These are phyloP conservation scores for Trametes hirsuta DNA, from an alignment of 1,284 basidiomycete species.

Conservation along the genomic window DNA sequence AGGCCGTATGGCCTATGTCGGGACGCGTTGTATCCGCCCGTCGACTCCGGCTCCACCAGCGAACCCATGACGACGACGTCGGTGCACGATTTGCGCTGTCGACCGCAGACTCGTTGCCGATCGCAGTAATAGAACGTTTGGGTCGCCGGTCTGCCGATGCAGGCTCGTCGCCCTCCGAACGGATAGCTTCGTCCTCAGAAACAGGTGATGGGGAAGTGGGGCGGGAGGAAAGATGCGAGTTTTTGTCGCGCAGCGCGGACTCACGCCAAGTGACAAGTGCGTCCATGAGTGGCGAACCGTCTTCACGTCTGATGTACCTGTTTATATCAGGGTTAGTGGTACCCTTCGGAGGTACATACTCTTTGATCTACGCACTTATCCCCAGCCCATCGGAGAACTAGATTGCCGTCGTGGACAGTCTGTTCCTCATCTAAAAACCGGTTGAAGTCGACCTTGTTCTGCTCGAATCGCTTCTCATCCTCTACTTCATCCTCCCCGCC, in stretches of 20 bases:
- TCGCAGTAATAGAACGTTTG: constrained; percentile 16
- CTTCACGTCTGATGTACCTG: constrained; percentile 66
- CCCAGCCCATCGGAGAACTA: constrained; percentile 70
- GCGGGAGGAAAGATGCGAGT: constrained; percentile 31
- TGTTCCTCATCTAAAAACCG: constrained; percentile 58
- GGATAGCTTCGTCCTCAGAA: constrained; percentile 31
- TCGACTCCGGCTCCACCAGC: constrained; percentile 74
- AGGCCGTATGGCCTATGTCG: constrained; percentile 27
- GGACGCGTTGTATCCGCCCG: constrained; percentile 36
- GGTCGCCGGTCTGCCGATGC: constrained; percentile 31
- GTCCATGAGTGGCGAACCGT: constrained; percentile 68
- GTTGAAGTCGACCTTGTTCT: constrained; percentile 56
- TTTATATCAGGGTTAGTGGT: not conserved
- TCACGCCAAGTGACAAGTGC: constrained; percentile 66
- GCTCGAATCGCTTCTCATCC: constrained; percentile 54
- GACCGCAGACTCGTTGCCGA: constrained; percentile 21
- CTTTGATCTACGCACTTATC: constrained; percentile 53
- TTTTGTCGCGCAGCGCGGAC: constrained; percentile 45
- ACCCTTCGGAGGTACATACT: not conserved
- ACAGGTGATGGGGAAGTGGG: constrained; percentile 35
- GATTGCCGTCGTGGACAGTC: constrained; percentile 55
- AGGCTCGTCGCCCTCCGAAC: constrained; percentile 38
- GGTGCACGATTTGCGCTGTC: constrained; percentile 48
- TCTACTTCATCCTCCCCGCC: constrained; percentile 51
- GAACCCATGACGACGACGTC: constrained; percentile 70